Evolutionary conservation across 495 filamentous ascomycete species (phyloP), one percentile per base, ranked within the genome.

Genomic region (Podospora conica): DNA sequence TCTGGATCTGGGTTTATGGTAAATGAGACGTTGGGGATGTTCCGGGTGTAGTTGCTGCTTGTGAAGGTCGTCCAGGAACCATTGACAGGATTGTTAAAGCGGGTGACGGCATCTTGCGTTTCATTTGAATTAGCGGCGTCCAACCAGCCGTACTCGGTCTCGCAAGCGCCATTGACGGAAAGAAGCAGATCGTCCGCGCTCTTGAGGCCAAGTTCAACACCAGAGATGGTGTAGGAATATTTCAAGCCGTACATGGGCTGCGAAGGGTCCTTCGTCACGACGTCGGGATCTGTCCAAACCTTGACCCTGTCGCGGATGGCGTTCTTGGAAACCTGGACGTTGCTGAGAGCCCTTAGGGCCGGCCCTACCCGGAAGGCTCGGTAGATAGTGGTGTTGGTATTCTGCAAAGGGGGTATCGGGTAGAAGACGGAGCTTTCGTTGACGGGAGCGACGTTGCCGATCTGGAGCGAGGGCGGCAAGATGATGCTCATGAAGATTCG

Each of bases 131-230:
- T 22, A 57, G 3, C 23, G 23, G 9, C 23, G 9, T 60, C 18
- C 2, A 65, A 9, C 64, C 64, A 65, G 18, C 58, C 64, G 23
- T 65, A 65, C 23, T 65, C 64, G 7, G 64, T 65, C 7, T n/a
- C n/a, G 22, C 64, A 65, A 3, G 57, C 31, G 9, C 64, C 64
- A 0, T 55, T 60, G 23, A 60, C 22, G 0, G 56, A 60, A 3
- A 65, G 31, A 21, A 20, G 0, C 2, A 65, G 64, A 33, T 60
- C 57, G 18, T 5, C 29, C 0, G 33, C 21, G 40, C 10, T 31
- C 23, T 65, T 55, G 25, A 65, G 56, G 24, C 64, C 64, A 11
- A 65, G 55, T 18, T 65, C 64, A 3, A 48, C 23, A 1, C 56
- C 64, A 6, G 64, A 54, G 18, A 65, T 55, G 11, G 23, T 24